Base-by-base conservation (phyloP, 345 rosid genomes). In the Camelina sativa region DNA sequence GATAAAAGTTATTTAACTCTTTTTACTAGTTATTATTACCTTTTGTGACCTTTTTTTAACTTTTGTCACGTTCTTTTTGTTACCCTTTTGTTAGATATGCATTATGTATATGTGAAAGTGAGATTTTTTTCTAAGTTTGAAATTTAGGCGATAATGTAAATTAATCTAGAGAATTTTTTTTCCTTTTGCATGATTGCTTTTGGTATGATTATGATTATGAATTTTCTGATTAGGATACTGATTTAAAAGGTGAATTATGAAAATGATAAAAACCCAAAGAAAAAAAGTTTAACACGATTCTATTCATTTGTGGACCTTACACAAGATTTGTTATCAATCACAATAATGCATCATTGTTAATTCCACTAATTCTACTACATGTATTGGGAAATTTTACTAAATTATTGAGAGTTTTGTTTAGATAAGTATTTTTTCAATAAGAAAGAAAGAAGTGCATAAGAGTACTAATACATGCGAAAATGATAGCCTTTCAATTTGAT, bases 281-380 rank as follows among this genome's bases (percentile, higher is more conserved):
- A 64, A 77, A 48, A 64, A 77, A 77, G 50, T 57, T 57, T 38
- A 71, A 37, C 80, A 71, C 76, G 76, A 58, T 71, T 48, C 71
- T 76, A 11, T 13, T 70, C 19, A 37, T 57, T 25, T 70, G 61
- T 71, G 72, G 76, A 70, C 80, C 76, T 23, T 71, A 76, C 62
- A 2, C 35, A 47, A 10, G 62, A 76, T 76, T 56, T 63, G 67
- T 54, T 64, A 64, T 57, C 71, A 63, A 56, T 63, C 80, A 55
- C 65, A 54, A 76, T 47, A 11, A 54, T 62, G 55, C 64, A 62
- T 76, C 37, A 52, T 70, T 46, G 59, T 47, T 69, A 62, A 34
- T 37, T 61, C 71, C 66, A 70, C 71, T 63, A 46, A 55, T 55
- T 62, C 11, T 61, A 12, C 35, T 23, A 60, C 35, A 20, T 34